phyloP scores from a whole-genome alignment of 2,329 filamentous ascomycete genomes.

The Neophaeococcomyces mojaviensis region DNA sequence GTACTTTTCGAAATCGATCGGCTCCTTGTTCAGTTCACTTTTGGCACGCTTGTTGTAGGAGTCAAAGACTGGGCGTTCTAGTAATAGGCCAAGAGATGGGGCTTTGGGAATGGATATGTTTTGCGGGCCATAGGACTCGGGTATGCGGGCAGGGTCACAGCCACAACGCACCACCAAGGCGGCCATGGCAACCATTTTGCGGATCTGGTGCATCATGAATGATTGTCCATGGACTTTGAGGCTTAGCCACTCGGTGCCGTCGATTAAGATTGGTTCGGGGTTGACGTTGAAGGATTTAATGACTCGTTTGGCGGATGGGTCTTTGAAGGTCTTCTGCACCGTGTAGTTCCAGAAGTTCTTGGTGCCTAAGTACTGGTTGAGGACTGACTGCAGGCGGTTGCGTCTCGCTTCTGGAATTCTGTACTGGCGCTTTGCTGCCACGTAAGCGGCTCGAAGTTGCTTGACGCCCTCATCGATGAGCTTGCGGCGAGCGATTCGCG shows the following conservation, averaged over 20 bases:
- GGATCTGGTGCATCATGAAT: slow-evolving; percentile 99
- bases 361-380: slow-evolving; percentile 73
- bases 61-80: slow-evolving; percentile 88
- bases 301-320: slow-evolving; percentile 77
- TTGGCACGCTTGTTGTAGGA: slow-evolving; percentile 72
- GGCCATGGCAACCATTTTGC: slow-evolving; percentile 96
- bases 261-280: slow-evolving; percentile 68
- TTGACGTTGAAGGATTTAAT: slow-evolving; percentile 89
- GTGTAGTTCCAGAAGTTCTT: slow-evolving; percentile 97
- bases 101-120: slow-evolving; percentile 89
- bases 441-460: slow-evolving; percentile 72
- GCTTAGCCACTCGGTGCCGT: slow-evolving; percentile 89
- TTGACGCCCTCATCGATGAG: slow-evolving; percentile 58
- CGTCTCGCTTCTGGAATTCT: slow-evolving; percentile 68
- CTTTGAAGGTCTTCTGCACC: slow-evolving; percentile 71
- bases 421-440: slow-evolving; percentile 75
- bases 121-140: slow-evolving; percentile 62
- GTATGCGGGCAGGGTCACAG: slow-evolving; percentile 62
- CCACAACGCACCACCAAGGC: slow-evolving; percentile 78
- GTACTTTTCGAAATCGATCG: slow-evolving; percentile 71
- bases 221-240: slow-evolving; percentile 94
- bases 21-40: slow-evolving; percentile 54
- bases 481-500: slow-evolving; percentile 5
- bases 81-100: slow-evolving; percentile 74
- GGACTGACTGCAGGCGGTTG: slow-evolving; percentile 64